Evolutionary conservation across 148 eudicot genomes (phyloP), one percentile per base, ranked within the genome.

Genomic region (Chenopodium berlandieri): DNA sequence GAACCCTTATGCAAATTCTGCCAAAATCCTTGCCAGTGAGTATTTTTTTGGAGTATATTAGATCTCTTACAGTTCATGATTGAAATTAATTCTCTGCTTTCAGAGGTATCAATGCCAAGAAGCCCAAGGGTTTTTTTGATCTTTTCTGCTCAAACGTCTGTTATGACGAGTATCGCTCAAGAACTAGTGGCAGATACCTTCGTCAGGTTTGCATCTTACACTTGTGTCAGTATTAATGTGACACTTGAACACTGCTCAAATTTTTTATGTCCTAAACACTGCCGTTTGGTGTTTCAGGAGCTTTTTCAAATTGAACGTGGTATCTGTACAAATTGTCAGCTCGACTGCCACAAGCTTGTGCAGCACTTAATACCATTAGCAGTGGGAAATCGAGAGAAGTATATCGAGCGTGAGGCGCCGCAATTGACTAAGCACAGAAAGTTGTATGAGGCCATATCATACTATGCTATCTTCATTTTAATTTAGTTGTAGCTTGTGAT

Each of bases 1-100:
- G 93, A 94, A 87, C 99, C 99, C 76, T 91, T 96, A 69, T 96
- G 99, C 92, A 96, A 92, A 82, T 93, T 92, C 64, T 96, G 99
- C 88, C 95, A 92, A 85, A 88, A 60, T 76, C 93, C 91, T 71
- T 96, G 94, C 95, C 83, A 66, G 99, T 96, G 83, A 87, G 93
- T 88, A 66, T 79, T 9, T 32, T 27, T 27, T 46, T 48, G 14
- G 37, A 54, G 50, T 64, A 80, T 22, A 31, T 54, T 76, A 22
- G 50, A 65, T 47, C 44, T 40, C 44, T 34, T 40, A 72, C 19
- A 14, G 31, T 63, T 27, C 27, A 46, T 23, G 9, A 25, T 40
- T 54, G 46, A 30, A 27, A 71, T n/a, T 56, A 73, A 52, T 37
- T 17, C 46, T 66, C n/a, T 37, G 19, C 56, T 83, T 86, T 64